A percentile compares a stretch with the other conserved stretches of the same genome.
Evolutionary conservation across 2,329 filamentous ascomycete genomes (phyloP).

Genomic region (Pyrenophora teres): DNA sequence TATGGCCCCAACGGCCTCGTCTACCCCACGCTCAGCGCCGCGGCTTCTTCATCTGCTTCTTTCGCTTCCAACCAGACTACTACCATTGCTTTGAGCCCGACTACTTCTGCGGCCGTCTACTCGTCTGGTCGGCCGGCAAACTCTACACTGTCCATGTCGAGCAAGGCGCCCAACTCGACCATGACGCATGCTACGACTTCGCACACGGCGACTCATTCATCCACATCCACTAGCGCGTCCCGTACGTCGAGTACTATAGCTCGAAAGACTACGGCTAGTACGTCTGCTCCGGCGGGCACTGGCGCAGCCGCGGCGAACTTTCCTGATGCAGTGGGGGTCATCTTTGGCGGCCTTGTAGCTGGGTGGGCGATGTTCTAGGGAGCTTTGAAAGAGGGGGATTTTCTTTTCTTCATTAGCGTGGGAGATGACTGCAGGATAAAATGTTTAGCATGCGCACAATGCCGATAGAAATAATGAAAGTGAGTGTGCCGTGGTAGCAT

Average conservation of each 20-base stretch:
- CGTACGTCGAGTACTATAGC: conserved; percentile 10
- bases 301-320: conserved; percentile 24
- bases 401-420: background rate
- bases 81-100: background rate
- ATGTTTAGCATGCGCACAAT: background rate
- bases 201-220: conserved; percentile 1
- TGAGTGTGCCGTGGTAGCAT: background rate
- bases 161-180: conserved; percentile 5
- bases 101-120: conserved; percentile 8
- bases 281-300: conserved; percentile 17
- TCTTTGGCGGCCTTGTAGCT: conserved; percentile 29
- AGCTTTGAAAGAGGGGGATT: background rate
- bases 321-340: conserved; percentile 21
- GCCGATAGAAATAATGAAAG: background rate
- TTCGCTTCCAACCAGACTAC: background rate
- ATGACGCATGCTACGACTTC: background rate
- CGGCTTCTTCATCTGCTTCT: conserved; percentile 9
- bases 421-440: background rate
- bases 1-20: conserved; percentile 25
- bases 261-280: conserved; percentile 13
- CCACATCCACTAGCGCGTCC: conserved; percentile 10
- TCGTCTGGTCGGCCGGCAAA: conserved; percentile 3
- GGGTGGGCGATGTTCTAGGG: conserved; percentile 24
- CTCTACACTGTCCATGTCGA: conserved; percentile 8
- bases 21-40: conserved; percentile 17